Base-by-base conservation (phyloP, 73 alveolate species). In the Effrenium voratum region DNA sequence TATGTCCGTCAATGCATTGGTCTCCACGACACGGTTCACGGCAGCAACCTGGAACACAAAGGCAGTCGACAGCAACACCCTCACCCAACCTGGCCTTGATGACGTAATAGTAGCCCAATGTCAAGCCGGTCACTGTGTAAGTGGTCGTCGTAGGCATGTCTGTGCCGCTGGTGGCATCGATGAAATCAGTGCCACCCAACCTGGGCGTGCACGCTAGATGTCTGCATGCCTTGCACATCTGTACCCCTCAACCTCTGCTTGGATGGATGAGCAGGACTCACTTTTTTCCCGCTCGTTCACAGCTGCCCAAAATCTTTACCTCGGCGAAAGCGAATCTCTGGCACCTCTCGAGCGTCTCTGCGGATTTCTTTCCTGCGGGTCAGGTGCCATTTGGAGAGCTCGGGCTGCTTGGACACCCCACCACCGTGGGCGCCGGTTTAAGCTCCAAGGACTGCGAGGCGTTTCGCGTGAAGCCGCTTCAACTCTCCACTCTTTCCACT, bases 81-180 rank as follows among this genome's bases (percentile, higher is more conserved):
- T 38, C 19, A 46, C 34, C 91, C 16, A 3, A 38, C 0, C 60
- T 55, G 28, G 82, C 94, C 95, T 87, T 70, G 38, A 87, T 76
- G 95, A 43, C 40, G 72, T 87, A 87, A 84, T 87, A 40, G 49
- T 87, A 63, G 12, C 95, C 95, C 85, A 87, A 72, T 19, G 95
- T 87, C 44, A 87, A 34, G 52, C 95, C 85, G 10, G 95, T 63
- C 72, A 87, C 95, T 40, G 95, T 87, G 95, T 59, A 87, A 84
- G 85, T 87, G 84, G 84, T 43, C 47, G 72, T 87, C 70, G 95
- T 87, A 22, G 95, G 95, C 34, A n/a, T 15, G 38, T 15, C 52
- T 49, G 52, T 70, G 1, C 95, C 95, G 55, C 32, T 55, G 26
- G 95, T 87, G 85, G 95, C 95, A 45, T 87, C 95, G 43, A 87